Base-by-base conservation (phyloP, 306 rosid genomes). In the Chamaecrista fasciculata region DNA sequence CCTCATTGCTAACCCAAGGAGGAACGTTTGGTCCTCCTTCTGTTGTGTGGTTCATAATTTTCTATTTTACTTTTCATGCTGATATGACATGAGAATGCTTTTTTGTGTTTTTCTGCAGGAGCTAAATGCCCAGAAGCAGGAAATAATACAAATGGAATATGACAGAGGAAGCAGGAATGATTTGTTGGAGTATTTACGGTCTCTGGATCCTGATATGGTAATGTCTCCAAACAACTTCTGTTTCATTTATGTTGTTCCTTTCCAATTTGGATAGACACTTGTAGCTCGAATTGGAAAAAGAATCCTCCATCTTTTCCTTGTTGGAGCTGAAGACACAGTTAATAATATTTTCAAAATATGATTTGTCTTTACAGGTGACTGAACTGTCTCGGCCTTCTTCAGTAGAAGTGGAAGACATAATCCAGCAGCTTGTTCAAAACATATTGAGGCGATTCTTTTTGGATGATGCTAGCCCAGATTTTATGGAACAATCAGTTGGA, bases 161-260 rank as follows among this genome's bases (percentile, higher is more conserved):
- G 90, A 75, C 74, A 81, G 80, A 71, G 96, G 81, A 75, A 87
- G 61, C 70, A 81, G 83, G 75, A 94, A 94, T 72, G 84, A 91
- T 74, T 84, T 91, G 51, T 78, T 94, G 73, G 96, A 88, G 63
- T 94, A 88, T 80, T 85, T 94, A 20, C 92, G 99, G 56, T 88
- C 92, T 40, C 62, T 94, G 63, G 97, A 94, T 86, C 86, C 96
- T 26, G 76, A 86, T 74, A 87, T 91, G 99, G 99, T 94, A 86
- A 79, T 67, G 24, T 21, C 40, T 63, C 50, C 42, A n/a, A 53
- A 55, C 33, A 2, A 14, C 20, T 14, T n/a, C 39, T 3, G 39
- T 28, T 53, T 36, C 24, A 53, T 2, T 26, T 5, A 12, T 12
- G 5, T 25, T 53, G 6, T 9, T 14, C 62, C 62, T 15, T 26